Base-by-base conservation (phyloP, 75 land plant species). In the Cupressus sempervirens region DNA sequence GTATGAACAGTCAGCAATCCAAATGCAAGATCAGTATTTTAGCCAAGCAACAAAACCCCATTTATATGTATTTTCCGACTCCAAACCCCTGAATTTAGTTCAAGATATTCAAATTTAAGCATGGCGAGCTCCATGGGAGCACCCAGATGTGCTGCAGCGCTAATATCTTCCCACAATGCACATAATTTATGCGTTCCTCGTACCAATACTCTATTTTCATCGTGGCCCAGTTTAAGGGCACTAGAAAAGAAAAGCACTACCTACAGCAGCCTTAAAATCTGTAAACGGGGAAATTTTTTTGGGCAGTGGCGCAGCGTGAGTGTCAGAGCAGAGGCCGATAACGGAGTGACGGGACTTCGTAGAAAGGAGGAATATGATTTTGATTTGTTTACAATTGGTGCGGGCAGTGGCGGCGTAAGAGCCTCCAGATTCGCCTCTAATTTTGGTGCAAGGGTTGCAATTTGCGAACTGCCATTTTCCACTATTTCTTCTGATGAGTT, bases 321-420 rank as follows among this genome's bases (percentile, higher is more conserved):
- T 68, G 54, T 56, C 53, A 34, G 84, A 29, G 85, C 83, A 7
- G 87, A 86, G 81, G n/a, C 83, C 56, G 84, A 45, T 30, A 84
- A 86, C 40, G 90, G 88, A 68, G 82, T 87, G 40, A 43, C 86
- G 12, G 70, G 72, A 26, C 11, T 46, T 35, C 52, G 62, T 1
- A 54, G 18, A 45, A 68, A 43, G 16, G 87, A 58, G 35, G 89
- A 89, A 23, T 95, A 87, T 88, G 99, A 98, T 79, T 98, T 92
- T 82, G 99, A 98, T 82, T 90, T 98, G 72, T 92, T 98, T 85
- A 94, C 99, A 13, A 95, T 98, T 80, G 99, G 99, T 16, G 99
- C 96, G 18, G 99, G 99, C 1, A 97, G 97, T 70, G 99, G 99
- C 16, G 99, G 99, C 40, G 99, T 98, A 36, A 88, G 99, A 30